Evolutionary conservation across 441 rosid species (phyloP).

Genomic region (Rhodomyrtus psidioides): DNA sequence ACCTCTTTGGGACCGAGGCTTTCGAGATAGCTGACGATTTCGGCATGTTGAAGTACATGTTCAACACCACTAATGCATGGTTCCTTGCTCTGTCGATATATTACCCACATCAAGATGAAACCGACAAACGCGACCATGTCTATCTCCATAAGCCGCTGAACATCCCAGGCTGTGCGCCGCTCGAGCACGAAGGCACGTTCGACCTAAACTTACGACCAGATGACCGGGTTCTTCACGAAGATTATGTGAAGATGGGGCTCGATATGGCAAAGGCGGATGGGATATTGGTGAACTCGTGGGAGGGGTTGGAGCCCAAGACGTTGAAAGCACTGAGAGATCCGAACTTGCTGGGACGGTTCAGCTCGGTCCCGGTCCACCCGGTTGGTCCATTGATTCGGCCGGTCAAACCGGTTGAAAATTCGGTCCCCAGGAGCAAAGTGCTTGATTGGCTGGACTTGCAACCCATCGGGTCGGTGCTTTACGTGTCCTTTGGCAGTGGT

Average conservation of each 20-base stretch:
- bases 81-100: conserved; percentile 38
- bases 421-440: conserved; percentile 2
- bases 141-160: conserved; percentile 21
- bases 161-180: conserved; percentile 48
- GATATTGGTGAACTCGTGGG: conserved; percentile 36
- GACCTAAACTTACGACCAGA: conserved; percentile 25
- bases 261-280: conserved; percentile 23
- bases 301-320: conserved; percentile 21
- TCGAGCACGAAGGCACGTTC: conserved; percentile 23
- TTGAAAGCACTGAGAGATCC: conserved; percentile 18
- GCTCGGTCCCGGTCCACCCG: conserved; percentile 32
- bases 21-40: conserved; percentile 37
- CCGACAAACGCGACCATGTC: conserved; percentile 22
- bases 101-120: conserved; percentile 30
- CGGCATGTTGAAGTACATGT: conserved; percentile 29
- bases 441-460: conserved; percentile 42
- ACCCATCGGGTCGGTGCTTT: conserved; percentile 39
- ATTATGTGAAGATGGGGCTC: conserved; percentile 17
- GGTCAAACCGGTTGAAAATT: neutral
- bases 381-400: conserved; percentile 40
- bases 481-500: conserved; percentile 55
- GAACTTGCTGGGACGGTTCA: conserved; percentile 17
- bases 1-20: conserved; percentile 49
- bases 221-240: conserved; percentile 11
- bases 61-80: conserved; percentile 39